Base-by-base conservation (phyloP, 164 flowering plant genomes). In the Warburgia ugandensis region DNA sequence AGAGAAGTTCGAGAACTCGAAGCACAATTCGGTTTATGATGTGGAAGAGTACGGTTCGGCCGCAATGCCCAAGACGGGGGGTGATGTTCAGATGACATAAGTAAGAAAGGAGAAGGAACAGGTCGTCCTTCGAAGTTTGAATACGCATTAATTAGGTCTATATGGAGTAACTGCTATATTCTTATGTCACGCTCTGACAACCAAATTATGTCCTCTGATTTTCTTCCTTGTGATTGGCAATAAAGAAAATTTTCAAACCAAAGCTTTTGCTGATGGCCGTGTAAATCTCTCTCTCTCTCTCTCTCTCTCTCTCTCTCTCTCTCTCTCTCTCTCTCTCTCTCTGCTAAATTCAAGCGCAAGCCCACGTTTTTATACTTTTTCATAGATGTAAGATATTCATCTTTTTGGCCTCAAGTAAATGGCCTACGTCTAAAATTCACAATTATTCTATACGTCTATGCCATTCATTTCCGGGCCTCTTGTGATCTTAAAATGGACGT, bases 1-100 rank as follows among this genome's bases (percentile, higher is more conserved):
- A n/a, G 79, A 78, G 64, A 75, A 65, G 70, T 63, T 52, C 22
- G 83, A 71, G 57, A 49, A n/a, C 22, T 63, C 69, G 16, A 63
- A 60, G 67, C 56, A 64, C 29, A 67, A 52, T 17, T 66, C 71
- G 0, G 63, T 45, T 45, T 48, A 22, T n/a, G 63, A 50, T 1
- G 42, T 43, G 12, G 71, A 70, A 4, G 72, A 68, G 3, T 64
- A 67, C 43, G n/a, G n/a, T n/a, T 55, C 72, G 5, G 37, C 42
- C 9, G 45, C 31, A 6, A 32, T 22, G n/a, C 52, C 62, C 0
- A 70, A 63, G 43, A 45, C 38, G 9, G 21, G 49, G 19, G 55
- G 63, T 28, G 63, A 60, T 14, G 50, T 62, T 40, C 45, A 67
- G 39, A 60, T 63, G 71, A 59, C 70, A 47, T 62, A 39, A 50